Evolutionary conservation across 139 green algal genomes (phyloP).

Genomic region (Picochlorum sp.): DNA sequence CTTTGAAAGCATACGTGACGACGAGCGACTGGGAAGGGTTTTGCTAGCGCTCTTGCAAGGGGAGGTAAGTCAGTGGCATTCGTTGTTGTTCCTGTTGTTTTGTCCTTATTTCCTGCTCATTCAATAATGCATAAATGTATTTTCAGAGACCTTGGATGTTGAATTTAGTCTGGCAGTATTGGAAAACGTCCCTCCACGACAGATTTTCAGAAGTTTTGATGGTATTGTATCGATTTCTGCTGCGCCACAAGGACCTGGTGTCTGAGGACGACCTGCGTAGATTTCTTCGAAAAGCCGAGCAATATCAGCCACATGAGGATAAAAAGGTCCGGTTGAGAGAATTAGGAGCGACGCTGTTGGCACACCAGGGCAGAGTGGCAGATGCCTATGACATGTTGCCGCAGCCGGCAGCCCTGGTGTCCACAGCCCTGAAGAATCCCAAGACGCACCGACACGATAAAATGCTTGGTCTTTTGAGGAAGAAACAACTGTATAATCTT

Average conservation of each 20-base stretch:
- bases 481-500: neutral
- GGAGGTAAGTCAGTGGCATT: neutral
- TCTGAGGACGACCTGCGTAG: neutral
- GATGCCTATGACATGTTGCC: slow-evolving; percentile 1
- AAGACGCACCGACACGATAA: neutral
- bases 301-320: slow-evolving; percentile 1
- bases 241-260: neutral
- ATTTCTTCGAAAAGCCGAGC: neutral
- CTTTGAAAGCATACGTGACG: slow-evolving; percentile 5
- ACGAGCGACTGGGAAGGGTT: neutral
- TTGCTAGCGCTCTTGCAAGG: neutral
- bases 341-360: neutral
- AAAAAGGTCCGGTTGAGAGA: neutral
- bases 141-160: neutral
- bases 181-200: neutral
- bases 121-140: neutral
- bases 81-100: neutral
- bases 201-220: neutral
- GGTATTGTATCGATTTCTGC: neutral
- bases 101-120: neutral
- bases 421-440: neutral
- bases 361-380: neutral
- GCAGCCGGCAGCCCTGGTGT: neutral
- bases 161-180: neutral
- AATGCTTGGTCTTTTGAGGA: neutral